These are phyloP conservation scores for Pelargonium cotyledonis DNA, from an alignment of 441 rosid species.

Conservation along the genomic window DNA sequence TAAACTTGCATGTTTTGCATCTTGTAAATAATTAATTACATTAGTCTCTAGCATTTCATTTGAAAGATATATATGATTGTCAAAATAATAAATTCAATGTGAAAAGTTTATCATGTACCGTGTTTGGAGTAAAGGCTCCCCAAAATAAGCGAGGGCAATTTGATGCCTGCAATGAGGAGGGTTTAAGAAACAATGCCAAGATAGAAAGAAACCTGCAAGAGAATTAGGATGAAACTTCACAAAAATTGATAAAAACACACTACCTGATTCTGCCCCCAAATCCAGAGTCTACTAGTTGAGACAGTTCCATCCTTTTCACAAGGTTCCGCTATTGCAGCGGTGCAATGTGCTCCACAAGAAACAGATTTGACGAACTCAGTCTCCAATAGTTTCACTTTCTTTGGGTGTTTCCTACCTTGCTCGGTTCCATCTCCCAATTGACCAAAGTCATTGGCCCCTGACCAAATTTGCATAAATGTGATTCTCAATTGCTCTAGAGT, in stretches of 20 bases:
- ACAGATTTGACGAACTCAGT: conserved; percentile 82
- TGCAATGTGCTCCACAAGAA: conserved; percentile 88
- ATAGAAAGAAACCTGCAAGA: conserved; percentile 3
- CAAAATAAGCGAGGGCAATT: conserved; percentile 74
- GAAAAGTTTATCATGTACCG: conserved; percentile 34
- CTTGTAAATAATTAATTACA: background rate
- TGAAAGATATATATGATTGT: background rate
- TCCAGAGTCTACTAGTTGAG: conserved; percentile 75
- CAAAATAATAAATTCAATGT: background rate
- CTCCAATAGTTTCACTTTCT: conserved; percentile 68
- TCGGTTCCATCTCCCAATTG: conserved; percentile 98
- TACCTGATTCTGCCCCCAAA: conserved; percentile 99
- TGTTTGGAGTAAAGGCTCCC: conserved; percentile 74
- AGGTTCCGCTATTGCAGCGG: conserved; percentile 84
- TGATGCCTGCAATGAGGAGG: conserved; percentile 54
- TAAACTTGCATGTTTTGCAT: background rate
- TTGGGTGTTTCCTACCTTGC: conserved; percentile 65
- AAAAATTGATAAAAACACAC: conserved; percentile 1
- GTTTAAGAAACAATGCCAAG: conserved; percentile 8
- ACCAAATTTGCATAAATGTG: conserved; percentile 12
- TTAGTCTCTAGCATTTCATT: background rate
- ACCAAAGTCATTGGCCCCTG: conserved; percentile 90
- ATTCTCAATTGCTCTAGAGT: conserved; percentile 3
- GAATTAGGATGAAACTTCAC: background rate
- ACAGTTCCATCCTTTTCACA: conserved; percentile 64